These are phyloP conservation scores for Flaveria bidentis DNA, from an alignment of 129 eudicot genomes.

Conservation along the genomic window DNA sequence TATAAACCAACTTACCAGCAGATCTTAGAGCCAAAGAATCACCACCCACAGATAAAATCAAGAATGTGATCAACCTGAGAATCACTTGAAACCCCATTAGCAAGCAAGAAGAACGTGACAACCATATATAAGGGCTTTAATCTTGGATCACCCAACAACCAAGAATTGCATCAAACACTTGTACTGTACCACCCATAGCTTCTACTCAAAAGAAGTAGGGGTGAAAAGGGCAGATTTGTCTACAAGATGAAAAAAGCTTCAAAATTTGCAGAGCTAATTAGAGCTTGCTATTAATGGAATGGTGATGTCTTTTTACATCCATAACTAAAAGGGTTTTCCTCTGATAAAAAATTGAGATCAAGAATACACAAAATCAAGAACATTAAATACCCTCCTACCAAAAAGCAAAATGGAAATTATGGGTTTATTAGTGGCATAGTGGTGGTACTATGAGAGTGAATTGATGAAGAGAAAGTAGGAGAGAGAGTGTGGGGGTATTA, in stretches of 20 bases:
- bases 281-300: conserved; percentile 34
- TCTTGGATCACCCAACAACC: conserved; percentile 35
- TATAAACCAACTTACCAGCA: conserved; percentile 58
- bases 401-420: conserved; percentile 11
- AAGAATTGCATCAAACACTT: conserved; percentile 18
- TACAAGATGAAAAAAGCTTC: conserved; percentile 16
- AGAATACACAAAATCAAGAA: conserved; percentile 6
- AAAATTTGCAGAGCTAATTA: conserved; percentile 31
- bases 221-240: conserved; percentile 24
- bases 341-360: conserved; percentile 17
- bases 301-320: conserved; percentile 24
- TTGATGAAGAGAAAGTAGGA: conserved; percentile 30
- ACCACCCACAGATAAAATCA: conserved; percentile 41
- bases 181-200: conserved; percentile 35
- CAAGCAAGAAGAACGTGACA: conserved; percentile 31
- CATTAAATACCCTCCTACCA: conserved; percentile 17
- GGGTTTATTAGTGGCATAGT: conserved; percentile 27
- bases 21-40: conserved; percentile 48
- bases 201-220: background rate
- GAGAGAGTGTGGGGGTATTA: conserved; percentile 23
- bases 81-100: conserved; percentile 55
- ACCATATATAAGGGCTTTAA: conserved; percentile 26
- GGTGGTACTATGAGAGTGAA: conserved; percentile 34
- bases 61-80: conserved; percentile 41
- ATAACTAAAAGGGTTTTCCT: conserved; percentile 16